phyloP scores from a whole-genome alignment of 768 basidiomycete species.

The Sporobolomyces pararoseus region DNA sequence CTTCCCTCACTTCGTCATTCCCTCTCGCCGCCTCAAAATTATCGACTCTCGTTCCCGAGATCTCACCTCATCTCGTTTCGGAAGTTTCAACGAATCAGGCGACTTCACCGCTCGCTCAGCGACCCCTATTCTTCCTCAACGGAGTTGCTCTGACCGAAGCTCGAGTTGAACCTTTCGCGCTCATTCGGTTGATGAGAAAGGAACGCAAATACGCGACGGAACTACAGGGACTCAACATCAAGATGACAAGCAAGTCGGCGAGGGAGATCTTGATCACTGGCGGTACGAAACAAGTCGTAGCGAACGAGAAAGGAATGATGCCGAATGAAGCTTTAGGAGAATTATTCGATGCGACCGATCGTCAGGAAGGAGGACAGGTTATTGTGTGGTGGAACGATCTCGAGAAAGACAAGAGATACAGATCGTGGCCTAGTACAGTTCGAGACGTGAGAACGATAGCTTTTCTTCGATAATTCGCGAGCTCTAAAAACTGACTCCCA shows the following conservation, averaged over 20 bases:
- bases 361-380: constrained; percentile 67
- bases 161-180: constrained; percentile 62
- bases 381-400: constrained; percentile 89
- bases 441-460: constrained; percentile 24
- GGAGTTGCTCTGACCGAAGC: constrained; percentile 57
- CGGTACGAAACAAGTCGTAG: constrained; percentile 52
- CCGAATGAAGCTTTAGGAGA: constrained; percentile 51
- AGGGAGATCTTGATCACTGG: constrained; percentile 59
- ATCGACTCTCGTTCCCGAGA: constrained; percentile 17
- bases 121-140: constrained; percentile 73
- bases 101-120: constrained; percentile 47
- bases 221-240: constrained; percentile 58
- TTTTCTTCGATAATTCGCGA: too few species aligned
- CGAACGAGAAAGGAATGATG: constrained; percentile 3
- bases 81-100: constrained; percentile 32
- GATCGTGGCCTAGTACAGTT: constrained; percentile 34
- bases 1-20: constrained; percentile 19
- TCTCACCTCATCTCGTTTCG: constrained; percentile 10
- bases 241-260: constrained; percentile 61
- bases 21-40: constrained; percentile 35
- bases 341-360: constrained; percentile 86
- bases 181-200: constrained; percentile 67
- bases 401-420: constrained; percentile 70
- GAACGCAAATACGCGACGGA: constrained; percentile 64
- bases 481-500: too few species aligned